phyloP scores from a whole-genome alignment of 495 filamentous ascomycete species.

The Neurospora sp. region DNA sequence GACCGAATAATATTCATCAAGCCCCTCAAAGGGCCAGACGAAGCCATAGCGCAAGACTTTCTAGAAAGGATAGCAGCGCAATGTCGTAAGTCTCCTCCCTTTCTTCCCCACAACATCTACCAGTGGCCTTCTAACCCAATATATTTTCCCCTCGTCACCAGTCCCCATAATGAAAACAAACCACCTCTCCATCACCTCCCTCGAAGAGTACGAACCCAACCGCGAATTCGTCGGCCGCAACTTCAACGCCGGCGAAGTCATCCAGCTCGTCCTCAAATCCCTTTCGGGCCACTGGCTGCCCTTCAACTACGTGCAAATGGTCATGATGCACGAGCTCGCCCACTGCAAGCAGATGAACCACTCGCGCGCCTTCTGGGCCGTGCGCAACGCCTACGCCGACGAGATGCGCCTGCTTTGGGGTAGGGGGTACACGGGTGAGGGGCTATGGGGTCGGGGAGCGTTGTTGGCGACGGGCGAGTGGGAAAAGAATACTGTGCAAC shows the following conservation, averaged over 20 bases:
- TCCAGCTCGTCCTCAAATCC: constrained; percentile 66
- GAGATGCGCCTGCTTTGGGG: constrained; percentile 56
- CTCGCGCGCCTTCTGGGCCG: constrained; percentile 59
- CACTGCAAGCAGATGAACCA: constrained; percentile 85
- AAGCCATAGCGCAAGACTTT: constrained; percentile 54
- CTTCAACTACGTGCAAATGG: constrained; percentile 69
- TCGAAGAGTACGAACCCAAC: constrained; percentile 71
- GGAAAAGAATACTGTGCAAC: constrained; percentile 38
- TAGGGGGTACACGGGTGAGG: constrained; percentile 61
- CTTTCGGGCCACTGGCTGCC: constrained; percentile 58
- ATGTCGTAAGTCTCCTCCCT: constrained; percentile 35
- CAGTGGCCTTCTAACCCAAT: neutral
- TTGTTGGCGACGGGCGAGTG: constrained; percentile 48
- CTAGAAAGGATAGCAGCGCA: constrained; percentile 70
- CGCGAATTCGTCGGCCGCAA: constrained; percentile 67
- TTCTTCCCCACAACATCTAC: neutral
- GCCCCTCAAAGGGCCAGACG: constrained; percentile 50
- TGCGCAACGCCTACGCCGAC: constrained; percentile 54
- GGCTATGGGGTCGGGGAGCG: constrained; percentile 62
- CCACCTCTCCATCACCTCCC: constrained; percentile 55
- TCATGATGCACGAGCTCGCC: constrained; percentile 76
- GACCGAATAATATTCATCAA: constrained; percentile 67
- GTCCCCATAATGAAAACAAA: constrained; percentile 63
- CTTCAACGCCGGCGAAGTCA: constrained; percentile 76
- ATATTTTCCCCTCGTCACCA: constrained; percentile 14